phyloP scores from a whole-genome alignment of 352 stramenopile species.

The Phytopythium cucurbitacearum region DNA sequence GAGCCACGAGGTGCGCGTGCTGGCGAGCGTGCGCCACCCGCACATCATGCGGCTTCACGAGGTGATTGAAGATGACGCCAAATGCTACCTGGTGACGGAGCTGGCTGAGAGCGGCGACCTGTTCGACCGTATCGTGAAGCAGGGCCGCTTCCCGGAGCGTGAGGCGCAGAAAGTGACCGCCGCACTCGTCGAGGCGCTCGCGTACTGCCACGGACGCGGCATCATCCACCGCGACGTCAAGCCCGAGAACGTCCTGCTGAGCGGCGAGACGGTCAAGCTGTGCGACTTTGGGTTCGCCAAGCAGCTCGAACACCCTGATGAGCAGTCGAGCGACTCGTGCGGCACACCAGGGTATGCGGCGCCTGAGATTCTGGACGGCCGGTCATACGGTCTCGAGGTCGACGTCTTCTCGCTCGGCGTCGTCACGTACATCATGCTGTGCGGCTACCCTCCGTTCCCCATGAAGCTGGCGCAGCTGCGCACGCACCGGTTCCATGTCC shows the following conservation, averaged over 20 bases:
- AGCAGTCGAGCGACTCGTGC: conserved; percentile 78
- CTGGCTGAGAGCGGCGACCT: conserved; percentile 89
- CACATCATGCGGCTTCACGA: conserved; percentile 91
- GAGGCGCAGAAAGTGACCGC: conserved; percentile 68
- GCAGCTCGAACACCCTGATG: conserved; percentile 48
- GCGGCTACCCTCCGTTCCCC: conserved; percentile 83
- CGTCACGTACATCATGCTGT: conserved; percentile 86
- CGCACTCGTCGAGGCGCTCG: conserved; percentile 82
- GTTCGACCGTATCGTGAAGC: conserved; percentile 85
- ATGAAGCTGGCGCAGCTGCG: conserved; percentile 86
- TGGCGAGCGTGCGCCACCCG: conserved; percentile 70
- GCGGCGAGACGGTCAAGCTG: conserved; percentile 70
- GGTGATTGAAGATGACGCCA: conserved; percentile 92
- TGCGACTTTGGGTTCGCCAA: conserved; percentile 86
- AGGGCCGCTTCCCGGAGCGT: conserved; percentile 60
- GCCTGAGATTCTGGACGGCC: conserved; percentile 79
- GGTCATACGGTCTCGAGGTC: conserved; percentile 77
- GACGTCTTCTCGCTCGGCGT: conserved; percentile 89
- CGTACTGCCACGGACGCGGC: conserved; percentile 90
- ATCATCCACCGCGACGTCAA: conserved; percentile 88
- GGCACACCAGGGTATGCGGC: conserved; percentile 82
- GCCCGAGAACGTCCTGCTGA: conserved; percentile 82
- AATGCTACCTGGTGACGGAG: conserved; percentile 98
- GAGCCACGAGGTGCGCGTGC: conserved; percentile 68
- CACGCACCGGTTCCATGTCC: conserved; percentile 77